Evolutionary conservation across 179 eudicot genomes (phyloP).

Genomic region (Dionaea muscipula): DNA sequence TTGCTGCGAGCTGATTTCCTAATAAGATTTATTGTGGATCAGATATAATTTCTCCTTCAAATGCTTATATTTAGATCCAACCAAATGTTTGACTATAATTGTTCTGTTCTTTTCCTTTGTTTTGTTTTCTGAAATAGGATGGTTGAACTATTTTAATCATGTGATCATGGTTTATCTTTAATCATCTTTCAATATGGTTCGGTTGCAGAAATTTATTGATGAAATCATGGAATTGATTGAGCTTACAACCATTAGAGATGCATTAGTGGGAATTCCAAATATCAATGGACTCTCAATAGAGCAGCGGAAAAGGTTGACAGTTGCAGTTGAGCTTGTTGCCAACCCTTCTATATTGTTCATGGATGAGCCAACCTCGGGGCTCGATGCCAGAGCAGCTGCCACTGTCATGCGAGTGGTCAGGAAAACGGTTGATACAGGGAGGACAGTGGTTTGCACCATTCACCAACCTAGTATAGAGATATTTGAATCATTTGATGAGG

Average conservation of each 20-base stretch:
- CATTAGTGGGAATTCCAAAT: constrained; percentile 11
- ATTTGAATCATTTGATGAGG: constrained; percentile 13
- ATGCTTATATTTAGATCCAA: too few species aligned
- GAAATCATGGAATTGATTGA: constrained; percentile 11
- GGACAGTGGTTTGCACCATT: constrained; percentile 14
- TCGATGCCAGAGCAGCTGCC: constrained; percentile 16
- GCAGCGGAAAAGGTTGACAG: constrained; percentile 13
- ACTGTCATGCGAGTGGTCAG: constrained; percentile 6
- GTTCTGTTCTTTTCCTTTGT: too few species aligned
- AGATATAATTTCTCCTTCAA: too few species aligned
- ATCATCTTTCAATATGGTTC: background rate
- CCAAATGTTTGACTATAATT: too few species aligned
- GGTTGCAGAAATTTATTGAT: constrained; percentile 6
- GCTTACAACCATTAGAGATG: constrained; percentile 8
- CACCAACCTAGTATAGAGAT: constrained; percentile 13
- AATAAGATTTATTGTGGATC: too few species aligned
- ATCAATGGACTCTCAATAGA: constrained; percentile 9
- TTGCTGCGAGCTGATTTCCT: too few species aligned
- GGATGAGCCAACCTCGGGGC: constrained; percentile 16
- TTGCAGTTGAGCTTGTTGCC: constrained; percentile 14
- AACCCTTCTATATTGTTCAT: constrained; percentile 14
- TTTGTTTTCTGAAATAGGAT: too few species aligned
- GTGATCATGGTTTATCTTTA: background rate
- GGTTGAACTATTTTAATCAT: background rate
- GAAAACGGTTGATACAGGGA: constrained; percentile 10